phyloP scores from a whole-genome alignment of 2,329 filamentous ascomycete species.

The Orbilia ellipsospora region DNA sequence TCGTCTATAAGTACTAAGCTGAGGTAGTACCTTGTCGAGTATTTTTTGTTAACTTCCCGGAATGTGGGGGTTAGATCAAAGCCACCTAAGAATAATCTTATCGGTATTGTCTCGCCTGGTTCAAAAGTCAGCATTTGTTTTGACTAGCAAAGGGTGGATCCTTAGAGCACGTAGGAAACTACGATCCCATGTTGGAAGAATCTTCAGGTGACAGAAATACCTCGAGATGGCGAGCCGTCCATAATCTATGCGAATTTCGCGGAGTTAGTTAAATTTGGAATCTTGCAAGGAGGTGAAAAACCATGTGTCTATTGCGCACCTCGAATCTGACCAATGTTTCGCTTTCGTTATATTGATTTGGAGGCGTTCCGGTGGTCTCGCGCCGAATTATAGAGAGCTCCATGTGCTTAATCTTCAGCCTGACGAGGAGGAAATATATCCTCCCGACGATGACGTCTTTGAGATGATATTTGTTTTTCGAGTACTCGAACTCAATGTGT shows the following conservation, averaged over 20 bases:
- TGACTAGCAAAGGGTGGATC: conserved; percentile 21
- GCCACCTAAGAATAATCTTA: conserved; percentile 93
- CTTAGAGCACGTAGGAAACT: conserved; percentile 24
- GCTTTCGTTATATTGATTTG: conserved; percentile 99
- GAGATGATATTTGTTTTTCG: conserved; percentile 98
- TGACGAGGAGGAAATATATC: conserved; percentile 97
- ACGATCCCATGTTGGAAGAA: conserved; percentile 40
- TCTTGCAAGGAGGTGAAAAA: conserved; percentile 16
- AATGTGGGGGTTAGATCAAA: conserved; percentile 98
- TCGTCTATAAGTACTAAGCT: conserved; percentile 96
- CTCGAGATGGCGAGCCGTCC: conserved; percentile 97
- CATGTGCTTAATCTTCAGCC: conserved; percentile 99
- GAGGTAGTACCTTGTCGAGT: conserved; percentile 96
- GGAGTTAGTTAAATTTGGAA: conserved; percentile 25
- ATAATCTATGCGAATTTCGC: conserved; percentile 76
- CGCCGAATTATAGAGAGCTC: conserved; percentile 96
- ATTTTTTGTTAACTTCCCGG: conserved; percentile 99
- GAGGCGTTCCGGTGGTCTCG: conserved; percentile 94
- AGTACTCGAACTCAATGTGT: conserved; percentile 99
- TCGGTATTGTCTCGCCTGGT: conserved; percentile 87
- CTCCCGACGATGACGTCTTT: conserved; percentile 99
- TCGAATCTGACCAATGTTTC: conserved; percentile 98
- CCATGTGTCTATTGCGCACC: conserved; percentile 65
- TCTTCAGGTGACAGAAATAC: conserved; percentile 65
- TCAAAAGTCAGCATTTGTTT: conserved; percentile 32